Evolutionary conservation across 352 stramenopile genomes (phyloP).

Genomic region (Phytophthora pistaciae): DNA sequence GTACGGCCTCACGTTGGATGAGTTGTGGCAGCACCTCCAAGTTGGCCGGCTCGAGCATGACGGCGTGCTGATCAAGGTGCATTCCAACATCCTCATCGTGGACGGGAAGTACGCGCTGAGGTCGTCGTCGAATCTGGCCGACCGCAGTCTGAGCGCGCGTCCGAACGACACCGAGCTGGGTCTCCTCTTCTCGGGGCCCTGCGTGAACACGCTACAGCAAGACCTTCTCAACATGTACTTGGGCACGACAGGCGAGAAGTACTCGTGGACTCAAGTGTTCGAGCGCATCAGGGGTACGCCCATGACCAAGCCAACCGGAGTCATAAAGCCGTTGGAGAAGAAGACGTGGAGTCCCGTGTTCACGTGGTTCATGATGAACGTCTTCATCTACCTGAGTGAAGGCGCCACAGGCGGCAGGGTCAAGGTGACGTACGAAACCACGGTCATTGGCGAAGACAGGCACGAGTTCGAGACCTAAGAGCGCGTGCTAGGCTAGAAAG

Average conservation of each 20-base stretch:
- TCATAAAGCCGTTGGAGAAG: slow-evolving; percentile 68
- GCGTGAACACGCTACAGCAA: slow-evolving; percentile 63
- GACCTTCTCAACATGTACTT: slow-evolving; percentile 80
- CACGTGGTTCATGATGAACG: slow-evolving; percentile 85
- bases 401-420: slow-evolving; percentile 72
- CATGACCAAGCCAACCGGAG: slow-evolving; percentile 31
- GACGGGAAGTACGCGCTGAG: slow-evolving; percentile 76
- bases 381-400: slow-evolving; percentile 84
- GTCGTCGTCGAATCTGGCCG: slow-evolving; percentile 80
- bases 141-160: slow-evolving; percentile 74
- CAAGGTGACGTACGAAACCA: slow-evolving; percentile 73
- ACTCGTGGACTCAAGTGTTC: slow-evolving; percentile 46
- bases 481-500: slow-evolving; percentile 5
- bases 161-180: slow-evolving; percentile 81
- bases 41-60: slow-evolving; percentile 58
- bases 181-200: slow-evolving; percentile 57
- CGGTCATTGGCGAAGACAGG: slow-evolving; percentile 36
- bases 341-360: slow-evolving; percentile 68
- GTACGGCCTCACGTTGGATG: slow-evolving; percentile 46
- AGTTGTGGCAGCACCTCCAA: slow-evolving; percentile 56
- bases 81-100: slow-evolving; percentile 85
- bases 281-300: slow-evolving; percentile 17
- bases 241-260: slow-evolving; percentile 33
- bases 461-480: slow-evolving; percentile 38
- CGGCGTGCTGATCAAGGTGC: slow-evolving; percentile 73